phyloP scores from a whole-genome alignment of 208 protist genomes.

The Trypanosoma platydactyli region DNA sequence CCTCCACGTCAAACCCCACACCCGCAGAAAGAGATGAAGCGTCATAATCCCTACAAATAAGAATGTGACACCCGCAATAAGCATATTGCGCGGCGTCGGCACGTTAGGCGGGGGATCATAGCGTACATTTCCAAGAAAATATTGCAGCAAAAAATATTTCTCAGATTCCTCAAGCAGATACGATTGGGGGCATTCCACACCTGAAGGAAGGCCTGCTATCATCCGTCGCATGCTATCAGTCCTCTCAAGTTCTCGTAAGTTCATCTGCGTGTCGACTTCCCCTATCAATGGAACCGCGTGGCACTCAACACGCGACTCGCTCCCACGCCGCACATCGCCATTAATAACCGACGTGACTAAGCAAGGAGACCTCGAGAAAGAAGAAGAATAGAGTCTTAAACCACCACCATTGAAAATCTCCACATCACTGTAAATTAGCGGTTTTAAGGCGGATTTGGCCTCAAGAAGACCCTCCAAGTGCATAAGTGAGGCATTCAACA shows the following conservation, averaged over 20 bases:
- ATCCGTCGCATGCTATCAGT: conserved; percentile 1
- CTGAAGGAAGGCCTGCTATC: conserved; percentile 27
- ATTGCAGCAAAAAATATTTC: conserved; percentile 30
- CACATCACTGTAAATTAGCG: conserved; percentile 6
- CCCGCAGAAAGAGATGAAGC: conserved; percentile 39
- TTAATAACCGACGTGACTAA: neutral
- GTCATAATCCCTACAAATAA: conserved; percentile 33
- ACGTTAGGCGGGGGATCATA: conserved; percentile 26
- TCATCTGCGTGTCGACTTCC: neutral
- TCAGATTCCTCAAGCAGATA: conserved; percentile 42
- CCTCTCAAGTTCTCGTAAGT: neutral
- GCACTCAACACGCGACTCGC: conserved; percentile 1
- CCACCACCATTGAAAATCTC: neutral
- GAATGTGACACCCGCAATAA: conserved; percentile 28
- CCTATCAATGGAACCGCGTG: neutral
- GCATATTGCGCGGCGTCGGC: conserved; percentile 36
- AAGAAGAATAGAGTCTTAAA: conserved; percentile 13
- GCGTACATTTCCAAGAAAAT: conserved; percentile 36
- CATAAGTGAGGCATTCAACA: conserved; percentile 1
- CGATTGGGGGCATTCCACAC: conserved; percentile 44
- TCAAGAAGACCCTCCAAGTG: conserved; percentile 16
- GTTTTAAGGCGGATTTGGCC: neutral
- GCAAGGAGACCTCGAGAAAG: neutral
- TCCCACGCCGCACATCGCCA: neutral
- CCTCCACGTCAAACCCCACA: conserved; percentile 37